Percentiles rank a stretch among this genome's conserved stretches.
These are phyloP conservation scores for Pichia sp. DNA, from an alignment of 1,139 yeast genomes.

Conservation along the genomic window DNA sequence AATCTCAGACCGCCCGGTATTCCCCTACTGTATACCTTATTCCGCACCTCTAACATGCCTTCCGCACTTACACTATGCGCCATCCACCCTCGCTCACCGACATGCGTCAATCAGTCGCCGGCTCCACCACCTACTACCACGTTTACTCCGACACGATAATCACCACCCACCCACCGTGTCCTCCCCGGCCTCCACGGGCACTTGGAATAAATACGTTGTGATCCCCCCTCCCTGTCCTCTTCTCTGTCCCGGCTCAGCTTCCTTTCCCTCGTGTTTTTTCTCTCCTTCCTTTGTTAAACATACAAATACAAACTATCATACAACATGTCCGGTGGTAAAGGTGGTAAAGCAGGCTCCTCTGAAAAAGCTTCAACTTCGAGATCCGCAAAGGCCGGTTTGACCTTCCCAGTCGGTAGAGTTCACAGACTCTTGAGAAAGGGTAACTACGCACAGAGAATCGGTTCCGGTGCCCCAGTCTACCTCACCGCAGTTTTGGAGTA, in stretches of 20 bases:
- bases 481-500: constrained; percentile 96
- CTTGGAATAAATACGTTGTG: background rate
- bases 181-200: background rate
- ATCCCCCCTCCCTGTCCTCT: background rate
- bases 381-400: constrained; percentile 97
- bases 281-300: background rate
- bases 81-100: background rate
- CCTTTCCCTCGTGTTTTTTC: background rate
- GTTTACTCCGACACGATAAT: background rate
- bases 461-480: constrained; percentile 98
- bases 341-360: constrained; percentile 90
- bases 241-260: background rate
- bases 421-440: constrained; percentile 97
- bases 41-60: background rate
- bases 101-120: background rate
- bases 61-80: background rate
- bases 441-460: constrained; percentile 98
- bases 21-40: background rate
- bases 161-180: background rate
- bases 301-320: background rate
- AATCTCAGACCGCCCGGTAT: constrained; percentile 10
- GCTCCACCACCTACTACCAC: background rate
- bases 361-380: constrained; percentile 96
- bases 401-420: constrained; percentile 99
- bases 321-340: constrained; percentile 95